These are phyloP conservation scores for Coprinellus aureogranulatus DNA, from an alignment of 768 basidiomycete genomes.

Conservation along the genomic window DNA sequence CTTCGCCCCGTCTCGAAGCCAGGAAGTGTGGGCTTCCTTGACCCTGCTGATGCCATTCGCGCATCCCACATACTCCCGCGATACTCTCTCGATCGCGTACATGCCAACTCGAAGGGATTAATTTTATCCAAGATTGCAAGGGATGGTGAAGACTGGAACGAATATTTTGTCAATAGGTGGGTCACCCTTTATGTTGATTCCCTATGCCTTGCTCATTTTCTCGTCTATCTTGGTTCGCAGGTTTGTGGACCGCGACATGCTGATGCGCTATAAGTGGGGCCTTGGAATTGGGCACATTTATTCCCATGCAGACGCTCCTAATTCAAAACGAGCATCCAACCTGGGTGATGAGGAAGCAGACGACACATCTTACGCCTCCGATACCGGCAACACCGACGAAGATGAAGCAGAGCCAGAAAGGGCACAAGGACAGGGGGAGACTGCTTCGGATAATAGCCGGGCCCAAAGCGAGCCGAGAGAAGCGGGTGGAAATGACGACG, in stretches of 20 bases:
- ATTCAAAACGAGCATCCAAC: conserved; percentile 2
- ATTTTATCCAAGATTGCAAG: conserved; percentile 19
- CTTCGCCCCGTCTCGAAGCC: conserved; percentile 26
- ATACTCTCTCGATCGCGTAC: conserved; percentile 7
- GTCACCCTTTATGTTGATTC: neutral
- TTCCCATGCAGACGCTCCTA: neutral
- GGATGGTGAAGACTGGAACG: conserved; percentile 15
- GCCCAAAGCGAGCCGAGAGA: no score
- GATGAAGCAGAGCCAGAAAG: neutral
- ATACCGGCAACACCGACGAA: neutral
- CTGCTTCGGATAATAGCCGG: no score
- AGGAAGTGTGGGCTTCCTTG: conserved; percentile 31
- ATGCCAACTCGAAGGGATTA: conserved; percentile 17
- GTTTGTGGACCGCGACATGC: neutral
- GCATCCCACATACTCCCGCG: conserved; percentile 23
- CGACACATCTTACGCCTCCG: neutral
- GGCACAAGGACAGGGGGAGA: neutral
- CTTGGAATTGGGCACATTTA: neutral
- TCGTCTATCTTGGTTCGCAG: conserved; percentile 9
- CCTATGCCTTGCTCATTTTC: conserved; percentile 16
- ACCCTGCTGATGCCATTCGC: conserved; percentile 29
- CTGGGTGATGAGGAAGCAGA: neutral
- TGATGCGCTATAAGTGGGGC: neutral
- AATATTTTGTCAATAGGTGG: conserved; percentile 27
- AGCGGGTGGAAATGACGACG: neutral